Base-by-base conservation (phyloP, 768 basidiomycete species). In the Naganishia vishniacii region DNA sequence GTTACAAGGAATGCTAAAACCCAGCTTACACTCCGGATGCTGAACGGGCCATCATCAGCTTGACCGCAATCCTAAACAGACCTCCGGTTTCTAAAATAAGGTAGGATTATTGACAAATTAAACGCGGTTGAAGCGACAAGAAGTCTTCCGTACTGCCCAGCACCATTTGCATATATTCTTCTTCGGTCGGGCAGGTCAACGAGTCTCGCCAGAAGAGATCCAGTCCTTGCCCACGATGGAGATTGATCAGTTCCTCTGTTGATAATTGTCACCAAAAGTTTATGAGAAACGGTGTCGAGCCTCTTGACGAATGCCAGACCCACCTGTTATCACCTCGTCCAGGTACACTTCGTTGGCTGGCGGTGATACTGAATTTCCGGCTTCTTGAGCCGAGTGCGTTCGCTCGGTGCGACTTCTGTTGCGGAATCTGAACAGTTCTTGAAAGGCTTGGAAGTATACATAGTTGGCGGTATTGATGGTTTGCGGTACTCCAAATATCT, bases 381-480 rank as follows among this genome's bases (percentile, higher is more conserved):
- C 45, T n/a, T 48, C 29, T 41, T 18, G 45, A 4, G 8, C 32
- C 23, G 32, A n/a, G 26, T 37, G 42, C 20, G 34, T 40, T 7
- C 20, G 31, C 26, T 34, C 8, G 29, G 53, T 26, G 40, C 42
- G 40, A 6, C 32, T 32, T 20, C 51, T 28, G 3, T 44, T 41
- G 20, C 63, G 18, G 46, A 89, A 81, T 12, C 80, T 79, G 67
- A 87, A 84, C 0, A 97, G 82, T 68, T 94, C 89, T 69, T 91
- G 83, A 74, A 87, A 92, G 0, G 93, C 94, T 45, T 91, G 83
- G 72, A 98, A 99, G 74, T 94, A 97, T 29, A 92, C 91, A 68
- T 97, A 98, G 73, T 95, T 97, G 0, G 94, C 94, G 0, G 88
- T 86, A 75, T 99, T 99, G 79, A 99, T 92, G 0, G 94, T 95